Evolutionary conservation across 2,329 filamentous ascomycete species (phyloP).

Genomic region (Dactylonectria macrodidyma): DNA sequence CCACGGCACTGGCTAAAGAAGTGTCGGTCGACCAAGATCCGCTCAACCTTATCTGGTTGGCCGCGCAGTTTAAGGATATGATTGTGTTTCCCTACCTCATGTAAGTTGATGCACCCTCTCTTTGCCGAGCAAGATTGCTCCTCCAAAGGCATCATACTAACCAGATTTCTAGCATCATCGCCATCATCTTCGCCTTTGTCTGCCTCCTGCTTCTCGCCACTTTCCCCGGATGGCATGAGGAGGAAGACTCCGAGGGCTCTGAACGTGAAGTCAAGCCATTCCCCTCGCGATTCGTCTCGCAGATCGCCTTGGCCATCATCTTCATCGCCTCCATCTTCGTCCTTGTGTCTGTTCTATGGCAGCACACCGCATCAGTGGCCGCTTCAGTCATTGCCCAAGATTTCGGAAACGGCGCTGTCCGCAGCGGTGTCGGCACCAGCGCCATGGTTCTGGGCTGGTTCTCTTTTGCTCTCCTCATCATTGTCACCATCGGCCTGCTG

Average conservation of each 20-base stretch:
- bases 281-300: conserved; percentile 91
- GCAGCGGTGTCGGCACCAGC: conserved; percentile 89
- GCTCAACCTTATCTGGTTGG: conserved; percentile 96
- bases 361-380: conserved; percentile 96
- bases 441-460: conserved; percentile 99
- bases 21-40: conserved; percentile 94
- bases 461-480: conserved; percentile 91
- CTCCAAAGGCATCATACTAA: conserved; percentile 16
- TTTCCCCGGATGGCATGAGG: conserved; percentile 98
- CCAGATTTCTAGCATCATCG: conserved; percentile 80
- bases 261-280: conserved; percentile 95
- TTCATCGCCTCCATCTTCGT: conserved; percentile 82
- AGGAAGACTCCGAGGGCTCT: conserved; percentile 83
- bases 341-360: conserved; percentile 85
- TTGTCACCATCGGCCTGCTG: conserved; percentile 94
- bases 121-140: not conserved
- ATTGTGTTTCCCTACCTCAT: conserved; percentile 98
- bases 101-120: conserved; percentile 65
- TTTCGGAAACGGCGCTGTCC: conserved; percentile 90
- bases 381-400: conserved; percentile 95
- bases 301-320: conserved; percentile 93
- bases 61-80: conserved; percentile 97
- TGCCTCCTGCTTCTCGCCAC: conserved; percentile 95
- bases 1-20: conserved; percentile 91
- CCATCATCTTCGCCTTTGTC: conserved; percentile 96